Evolutionary conservation across 1,284 basidiomycete genomes (phyloP), one percentile per base, ranked within the genome.

Genomic region (Trametes polyzona): DNA sequence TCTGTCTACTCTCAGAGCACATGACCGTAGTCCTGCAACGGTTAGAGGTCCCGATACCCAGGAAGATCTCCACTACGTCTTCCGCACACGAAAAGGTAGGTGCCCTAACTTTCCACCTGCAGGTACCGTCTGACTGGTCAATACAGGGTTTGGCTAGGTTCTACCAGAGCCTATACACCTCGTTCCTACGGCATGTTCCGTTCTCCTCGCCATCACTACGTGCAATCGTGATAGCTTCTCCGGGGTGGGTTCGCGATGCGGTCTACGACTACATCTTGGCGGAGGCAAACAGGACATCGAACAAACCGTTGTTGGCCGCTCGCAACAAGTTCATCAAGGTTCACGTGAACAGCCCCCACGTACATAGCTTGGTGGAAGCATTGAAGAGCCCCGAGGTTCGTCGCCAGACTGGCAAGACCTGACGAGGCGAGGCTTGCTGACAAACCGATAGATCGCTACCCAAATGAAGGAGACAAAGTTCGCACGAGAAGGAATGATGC

Each of bases 401-500:
- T 64, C 10, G 4, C 2, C 43, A 35, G 27, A 21, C 14, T 47
- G 10, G 4, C 2, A 44, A 35, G 27, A 21, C 14, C 46, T 35
- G 11, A 51, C 11, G 5, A 58, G 46, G 24, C 16, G 17, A 24
- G 1, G 41, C 12, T 14, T 26, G n/a, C 47, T 39, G 9, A 54
- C 11, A 8, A 58, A 47, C 26, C 16, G 17, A 17, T 59, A 91
- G 89, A 81, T 92, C 51, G 76, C 80, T 4, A 73, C 84, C 3
- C 93, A 92, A 65, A 75, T 99, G 51, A 96, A 96, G 71, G 96
- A 98, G 65, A 98, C 97, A 14, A 99, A 99, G 71, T 99, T 99
- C 74, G 95, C 97, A 0, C 82, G 92, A 49, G 97, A 99, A 75
- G 96, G 95, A 4, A 81, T 94, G 37, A 86, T 93, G 72, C 78